A percentile compares a stretch with the other conserved stretches of the same genome.
phyloP scores from a whole-genome alignment of 441 rosid species.

The Daphne laureola region DNA sequence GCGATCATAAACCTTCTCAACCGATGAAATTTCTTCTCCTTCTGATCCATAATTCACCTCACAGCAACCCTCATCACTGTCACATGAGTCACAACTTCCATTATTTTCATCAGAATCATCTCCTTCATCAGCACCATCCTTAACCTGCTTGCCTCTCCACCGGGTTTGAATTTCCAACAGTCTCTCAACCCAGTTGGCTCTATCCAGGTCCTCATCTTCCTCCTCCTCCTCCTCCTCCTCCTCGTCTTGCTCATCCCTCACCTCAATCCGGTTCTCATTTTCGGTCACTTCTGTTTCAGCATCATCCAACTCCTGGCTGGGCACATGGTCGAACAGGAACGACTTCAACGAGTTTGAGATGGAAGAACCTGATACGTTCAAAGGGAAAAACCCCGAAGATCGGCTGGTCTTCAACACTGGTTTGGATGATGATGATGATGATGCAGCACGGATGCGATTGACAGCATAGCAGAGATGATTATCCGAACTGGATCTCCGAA shows the following conservation, averaged over 20 bases:
- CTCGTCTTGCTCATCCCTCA: slow-evolving; percentile 15
- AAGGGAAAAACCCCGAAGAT: slow-evolving; percentile 49
- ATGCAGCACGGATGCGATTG: slow-evolving; percentile 33
- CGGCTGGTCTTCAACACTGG: slow-evolving; percentile 47
- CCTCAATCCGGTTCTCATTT: slow-evolving; percentile 7
- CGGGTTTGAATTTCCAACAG: slow-evolving; percentile 50
- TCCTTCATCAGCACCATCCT: slow-evolving; percentile 18
- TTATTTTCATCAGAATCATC: slow-evolving; percentile 17
- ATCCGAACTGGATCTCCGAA: slow-evolving; percentile 58
- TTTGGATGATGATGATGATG: slow-evolving; percentile 27
- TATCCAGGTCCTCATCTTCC: slow-evolving; percentile 30
- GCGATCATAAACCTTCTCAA: slow-evolving; percentile 22
- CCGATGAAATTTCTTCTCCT: slow-evolving; percentile 19
- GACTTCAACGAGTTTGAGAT: slow-evolving; percentile 45
- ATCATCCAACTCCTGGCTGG: slow-evolving; percentile 25
- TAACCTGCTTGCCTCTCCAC: slow-evolving; percentile 36
- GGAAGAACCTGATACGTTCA: slow-evolving; percentile 43
- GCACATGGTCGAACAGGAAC: slow-evolving; percentile 51
- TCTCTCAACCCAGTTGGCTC: slow-evolving; percentile 71
- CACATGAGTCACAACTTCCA: slow-evolving; percentile 24
- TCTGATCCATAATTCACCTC: slow-evolving; percentile 42
- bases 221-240: slow-evolving; percentile 21
- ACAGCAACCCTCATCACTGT: slow-evolving; percentile 35
- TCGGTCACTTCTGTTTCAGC: slow-evolving; percentile 23
- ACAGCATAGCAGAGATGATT: slow-evolving; percentile 45